Base-by-base conservation (phyloP, 2,329 filamentous ascomycete genomes). In the Endocalyx cinctus region DNA sequence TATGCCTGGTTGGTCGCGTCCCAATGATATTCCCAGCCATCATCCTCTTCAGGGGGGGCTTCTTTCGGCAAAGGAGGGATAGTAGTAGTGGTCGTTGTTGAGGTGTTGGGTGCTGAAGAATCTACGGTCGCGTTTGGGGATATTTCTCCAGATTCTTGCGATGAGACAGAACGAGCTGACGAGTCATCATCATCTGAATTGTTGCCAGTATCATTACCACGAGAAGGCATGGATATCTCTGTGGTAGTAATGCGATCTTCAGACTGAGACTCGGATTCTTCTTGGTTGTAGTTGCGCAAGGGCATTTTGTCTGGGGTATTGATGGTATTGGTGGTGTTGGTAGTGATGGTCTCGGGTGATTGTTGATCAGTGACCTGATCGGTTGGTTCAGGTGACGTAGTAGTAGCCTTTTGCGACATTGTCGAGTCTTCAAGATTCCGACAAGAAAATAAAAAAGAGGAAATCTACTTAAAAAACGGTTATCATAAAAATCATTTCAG, bases 1-100 rank as follows among this genome's bases (percentile, higher is more conserved):
- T 80, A 94, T 5, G 78, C 72, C 43, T 82, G 73, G 2, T 74
- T 70, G 32, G 59, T 69, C 16, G 73, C 62, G 49, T 94, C 87
- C 84, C 85, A 94, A 38, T 84, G 70, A 22, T 79, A 79, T 38
- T 84, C 79, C 88, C 88, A 95, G 38, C 88, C 88, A 48, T 82
- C 78, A 39, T 81, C 75, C 56, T 82, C 76, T 4, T 45, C 38
- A 17, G 63, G 60, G 2, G 56, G 54, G 15, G 54, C 48, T 29
- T 64, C 63, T 22, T 55, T 50, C 5, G 63, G 63, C 6, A 66
- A 51, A 11, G 62, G 60, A 20, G 62, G 60, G 23, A 51, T 52
- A 27, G 33, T 42, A 8, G 8, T 23, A 23, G 20, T 23, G 27
- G 34, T 42, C n/a, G n/a, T n/a, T n/a, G n/a, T n/a, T n/a, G n/a